A percentile compares a stretch with the other conserved stretches of the same genome.
phyloP scores from a whole-genome alignment of 805 yeast genomes.

The Teunomyces tritomae region DNA sequence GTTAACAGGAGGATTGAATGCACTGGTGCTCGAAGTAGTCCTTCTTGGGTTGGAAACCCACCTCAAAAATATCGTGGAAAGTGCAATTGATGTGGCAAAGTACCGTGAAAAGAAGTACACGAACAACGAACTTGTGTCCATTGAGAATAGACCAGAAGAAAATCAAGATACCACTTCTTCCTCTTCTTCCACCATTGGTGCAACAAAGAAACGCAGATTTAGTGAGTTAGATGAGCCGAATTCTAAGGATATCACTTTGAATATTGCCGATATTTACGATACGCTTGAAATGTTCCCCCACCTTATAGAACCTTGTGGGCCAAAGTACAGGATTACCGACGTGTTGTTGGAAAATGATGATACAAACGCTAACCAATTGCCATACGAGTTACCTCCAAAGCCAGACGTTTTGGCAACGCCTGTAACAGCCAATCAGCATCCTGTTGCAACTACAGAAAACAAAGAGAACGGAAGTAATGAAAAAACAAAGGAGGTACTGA shows the following conservation, averaged over 20 bases:
- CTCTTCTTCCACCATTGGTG: constrained; percentile 9
- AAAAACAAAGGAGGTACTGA: constrained; percentile 1
- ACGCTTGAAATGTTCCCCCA: constrained; percentile 65
- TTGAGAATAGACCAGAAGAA: constrained; percentile 10
- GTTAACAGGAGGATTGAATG: constrained; percentile 71
- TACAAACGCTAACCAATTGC: constrained; percentile 10
- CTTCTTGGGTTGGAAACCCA: constrained; percentile 81
- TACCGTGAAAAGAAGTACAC: constrained; percentile 51
- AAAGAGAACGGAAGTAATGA: neutral
- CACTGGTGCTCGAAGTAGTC: constrained; percentile 75
- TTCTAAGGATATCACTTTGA: constrained; percentile 39
- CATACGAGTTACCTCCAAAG: constrained; percentile 31
- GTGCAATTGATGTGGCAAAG: constrained; percentile 68
- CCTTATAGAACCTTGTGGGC: constrained; percentile 65
- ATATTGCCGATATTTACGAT: constrained; percentile 66
- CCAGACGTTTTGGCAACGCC: constrained; percentile 16
- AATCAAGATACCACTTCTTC: constrained; percentile 12
- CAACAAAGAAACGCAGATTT: constrained; percentile 18
- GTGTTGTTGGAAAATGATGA: constrained; percentile 21
- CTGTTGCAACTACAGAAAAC: neutral
- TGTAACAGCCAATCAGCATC: constrained; percentile 1
- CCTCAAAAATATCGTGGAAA: constrained; percentile 69
- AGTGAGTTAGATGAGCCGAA: constrained; percentile 11
- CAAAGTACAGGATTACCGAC: constrained; percentile 48
- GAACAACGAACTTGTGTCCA: constrained; percentile 32